Evolutionary conservation across 768 basidiomycete genomes (phyloP).

Genomic region (Rhizopogon rudus): DNA sequence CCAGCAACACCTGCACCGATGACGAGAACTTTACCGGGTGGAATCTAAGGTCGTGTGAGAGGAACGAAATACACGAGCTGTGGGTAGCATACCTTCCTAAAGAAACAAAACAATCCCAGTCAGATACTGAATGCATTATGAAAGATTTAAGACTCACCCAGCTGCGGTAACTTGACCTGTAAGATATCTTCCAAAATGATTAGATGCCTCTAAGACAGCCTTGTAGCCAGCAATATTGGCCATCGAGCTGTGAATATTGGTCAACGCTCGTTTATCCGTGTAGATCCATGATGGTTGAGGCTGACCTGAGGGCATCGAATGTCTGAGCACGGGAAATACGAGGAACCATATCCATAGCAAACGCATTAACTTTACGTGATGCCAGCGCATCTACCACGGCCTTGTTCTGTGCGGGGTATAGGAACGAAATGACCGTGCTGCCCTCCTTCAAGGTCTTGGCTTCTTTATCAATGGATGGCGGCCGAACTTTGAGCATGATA

Average conservation of each 20-base stretch:
- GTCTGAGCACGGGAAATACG: slow-evolving; percentile 88
- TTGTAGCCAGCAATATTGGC: slow-evolving; percentile 94
- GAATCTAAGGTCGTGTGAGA: slow-evolving; percentile 47
- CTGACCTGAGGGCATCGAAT: slow-evolving; percentile 81
- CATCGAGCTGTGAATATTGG: slow-evolving; percentile 60
- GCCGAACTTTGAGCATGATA: slow-evolving; percentile 83
- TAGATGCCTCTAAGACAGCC: slow-evolving; percentile 86
- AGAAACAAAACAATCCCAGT: slow-evolving; percentile 5
- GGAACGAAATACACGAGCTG: not conserved
- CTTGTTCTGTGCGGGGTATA: slow-evolving; percentile 83
- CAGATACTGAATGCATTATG: not conserved
- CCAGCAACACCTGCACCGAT: slow-evolving; percentile 91
- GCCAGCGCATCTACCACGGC: slow-evolving; percentile 64
- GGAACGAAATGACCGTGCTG: slow-evolving; percentile 76
- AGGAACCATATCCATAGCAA: slow-evolving; percentile 92
- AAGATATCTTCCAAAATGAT: slow-evolving; percentile 84
- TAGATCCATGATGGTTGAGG: slow-evolving; percentile 1
- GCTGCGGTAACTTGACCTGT: slow-evolving; percentile 91
- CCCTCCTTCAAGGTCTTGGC: slow-evolving; percentile 59
- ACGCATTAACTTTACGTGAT: slow-evolving; percentile 61
- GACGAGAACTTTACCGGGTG: slow-evolving; percentile 81
- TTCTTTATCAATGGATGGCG: slow-evolving; percentile 65
- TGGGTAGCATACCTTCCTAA: slow-evolving; percentile 36
- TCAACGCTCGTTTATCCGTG: slow-evolving; percentile 2
- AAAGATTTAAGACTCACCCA: slow-evolving; percentile 48